Base-by-base conservation (phyloP, 352 stramenopile genomes). In the Phytopythium cucurbitacearum region DNA sequence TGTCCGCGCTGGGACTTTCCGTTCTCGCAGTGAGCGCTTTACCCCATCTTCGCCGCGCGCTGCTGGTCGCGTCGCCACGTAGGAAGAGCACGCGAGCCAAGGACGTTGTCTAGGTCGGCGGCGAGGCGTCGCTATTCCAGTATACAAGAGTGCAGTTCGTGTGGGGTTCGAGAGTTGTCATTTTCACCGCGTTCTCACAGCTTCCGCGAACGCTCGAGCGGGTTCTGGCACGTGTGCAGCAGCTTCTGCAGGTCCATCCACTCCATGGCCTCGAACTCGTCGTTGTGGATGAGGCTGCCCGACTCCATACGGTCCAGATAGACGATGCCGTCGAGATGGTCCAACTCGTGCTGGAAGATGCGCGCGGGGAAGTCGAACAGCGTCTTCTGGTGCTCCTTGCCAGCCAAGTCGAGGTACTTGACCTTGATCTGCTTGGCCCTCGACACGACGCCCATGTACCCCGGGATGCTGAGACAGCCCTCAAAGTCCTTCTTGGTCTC, bases 271-370 rank as follows among this genome's bases (percentile, higher is more conserved):
- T 80, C 65, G 35, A 91, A 91, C 64, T 94, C 84, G 48, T 91
- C 79, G 51, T 91, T 87, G 64, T 94, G 84, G 60, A 94, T 87
- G 40, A 94, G 68, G 36, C 70, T 84, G 48, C 78, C 66, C 10
- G 71, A 51, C 15, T 90, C 76, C 40, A 91, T 54, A n/a, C 76
- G 75, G 51, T 94, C 78, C 28, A 91, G 58, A 59, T 89, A 91
- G 48, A 94, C 67, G 21, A 91, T 62, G 45, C 83, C 83, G 41
- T 91, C 74, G 13, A 94, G 59, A 21, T 94, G 83, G 62, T 94
- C 80, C 5, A 89, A 60, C 48, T 94, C 83, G 55, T 94, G 83
- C 65, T 94, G 83, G 56, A 94, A 91, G 41, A 94, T 71, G 12
- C 84, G 84, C 38, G 84, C 84, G n/a, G 81, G 80, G 54, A 91